phyloP scores from a whole-genome alignment of 805 yeast genomes.

The Nematodospora valgi region DNA sequence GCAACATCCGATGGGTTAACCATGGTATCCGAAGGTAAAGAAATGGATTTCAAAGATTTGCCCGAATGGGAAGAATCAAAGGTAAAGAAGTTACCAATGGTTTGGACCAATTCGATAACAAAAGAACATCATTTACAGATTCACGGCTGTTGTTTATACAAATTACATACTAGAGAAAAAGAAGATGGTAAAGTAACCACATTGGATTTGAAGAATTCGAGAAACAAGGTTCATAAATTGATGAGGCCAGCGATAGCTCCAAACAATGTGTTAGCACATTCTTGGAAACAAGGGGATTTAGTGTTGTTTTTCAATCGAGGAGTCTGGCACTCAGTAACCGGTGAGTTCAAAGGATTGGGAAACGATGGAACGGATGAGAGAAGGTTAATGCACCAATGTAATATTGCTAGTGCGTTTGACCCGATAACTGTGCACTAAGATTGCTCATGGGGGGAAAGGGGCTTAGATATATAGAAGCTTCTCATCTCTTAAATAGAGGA shows the following conservation, averaged over 20 bases:
- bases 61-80: constrained; percentile 84
- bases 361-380: constrained; percentile 58
- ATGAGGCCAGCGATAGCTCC: constrained; percentile 89
- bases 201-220: constrained; percentile 67
- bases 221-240: constrained; percentile 64
- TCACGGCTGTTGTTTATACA: constrained; percentile 83
- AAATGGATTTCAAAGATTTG: constrained; percentile 58
- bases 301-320: constrained; percentile 87
- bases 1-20: constrained; percentile 87
- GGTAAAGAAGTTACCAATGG: constrained; percentile 76
- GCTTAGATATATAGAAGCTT: background rate
- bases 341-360: constrained; percentile 59
- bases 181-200: constrained; percentile 48
- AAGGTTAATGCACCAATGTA: constrained; percentile 91
- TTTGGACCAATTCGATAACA: constrained; percentile 90
- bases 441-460: background rate
- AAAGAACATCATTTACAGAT: constrained; percentile 79
- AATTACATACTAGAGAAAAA: constrained; percentile 48
- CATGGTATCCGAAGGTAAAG: constrained; percentile 78
- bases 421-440: constrained; percentile 39
- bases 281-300: constrained; percentile 80
- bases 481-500: background rate
- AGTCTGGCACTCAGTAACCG: constrained; percentile 89
- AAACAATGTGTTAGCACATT: constrained; percentile 69
- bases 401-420: constrained; percentile 77